Conservation (phyloP, 2,329 filamentous ascomycete genomes). For the Ophioceras dolichostomum region DNA sequence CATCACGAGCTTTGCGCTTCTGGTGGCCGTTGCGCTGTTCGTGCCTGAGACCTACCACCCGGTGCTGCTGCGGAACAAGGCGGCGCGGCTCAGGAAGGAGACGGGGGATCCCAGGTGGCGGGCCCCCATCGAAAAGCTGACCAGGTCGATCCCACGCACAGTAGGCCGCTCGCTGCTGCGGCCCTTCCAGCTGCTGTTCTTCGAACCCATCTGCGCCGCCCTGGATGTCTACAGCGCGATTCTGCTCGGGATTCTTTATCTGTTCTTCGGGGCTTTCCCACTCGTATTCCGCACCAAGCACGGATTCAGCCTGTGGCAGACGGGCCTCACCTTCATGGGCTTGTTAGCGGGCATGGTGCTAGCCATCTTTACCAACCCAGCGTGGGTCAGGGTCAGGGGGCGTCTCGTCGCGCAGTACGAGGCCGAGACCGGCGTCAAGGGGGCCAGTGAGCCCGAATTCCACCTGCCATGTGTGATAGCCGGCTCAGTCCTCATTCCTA, state of each 20-base stretch:
- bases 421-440: constrained; percentile 35
- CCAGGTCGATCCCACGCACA: constrained; percentile 50
- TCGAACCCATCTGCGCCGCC: constrained; percentile 76
- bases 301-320: constrained; percentile 66
- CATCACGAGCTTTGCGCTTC: constrained; percentile 63
- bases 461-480: constrained; percentile 63
- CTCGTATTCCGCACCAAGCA: constrained; percentile 66
- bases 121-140: constrained; percentile 62
- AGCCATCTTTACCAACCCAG: constrained; percentile 48
- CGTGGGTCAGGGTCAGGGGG: constrained; percentile 51
- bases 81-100: constrained; percentile 53
- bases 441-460: constrained; percentile 72
- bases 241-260: constrained; percentile 75
- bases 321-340: constrained; percentile 67
- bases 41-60: constrained; percentile 83
- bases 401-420: constrained; percentile 43
- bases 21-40: constrained; percentile 52
- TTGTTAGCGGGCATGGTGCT: constrained; percentile 56
- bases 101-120: constrained; percentile 69
- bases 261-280: constrained; percentile 84
- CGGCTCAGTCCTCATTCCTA: constrained; percentile 66
- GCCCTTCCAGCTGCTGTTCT: constrained; percentile 68
- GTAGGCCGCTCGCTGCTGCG: constrained; percentile 46
- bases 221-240: constrained; percentile 76
- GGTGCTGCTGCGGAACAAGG: constrained; percentile 64